Evolutionary conservation across 164 flowering plant species (phyloP), one percentile per base, ranked within the genome.

Genomic region (Litsea cubeba): DNA sequence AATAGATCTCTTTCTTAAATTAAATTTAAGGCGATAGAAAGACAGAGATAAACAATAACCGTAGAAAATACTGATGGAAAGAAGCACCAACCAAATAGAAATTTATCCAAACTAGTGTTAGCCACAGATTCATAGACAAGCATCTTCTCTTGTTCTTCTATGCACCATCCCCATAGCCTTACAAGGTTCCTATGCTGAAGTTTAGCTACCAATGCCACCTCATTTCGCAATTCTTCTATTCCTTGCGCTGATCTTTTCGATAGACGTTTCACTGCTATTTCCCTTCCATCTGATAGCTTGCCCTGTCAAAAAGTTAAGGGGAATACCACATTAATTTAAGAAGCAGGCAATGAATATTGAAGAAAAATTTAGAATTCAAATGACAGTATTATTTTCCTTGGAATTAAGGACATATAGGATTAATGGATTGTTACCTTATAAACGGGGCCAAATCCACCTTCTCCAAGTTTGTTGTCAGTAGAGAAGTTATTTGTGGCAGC

Each of bases 131-230:
- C 83, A 54, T 81, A 83, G 3, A 83, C 72, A 22, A 83, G 82
- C 30, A 83, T 28, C 57, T 65, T 73, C 30, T 83, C 85, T 35
- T 69, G 62, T 25, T 62, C 73, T 35, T 72, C 78, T 20, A 82
- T 23, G 75, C 76, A 57, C 30, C 77, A 82, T 8, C 82, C 82
- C 23, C 79, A 69, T 32, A 83, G 75, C 71, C 80, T 76, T 23
- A 79, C 83, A 24, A 83, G 72, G 70, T 83, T 83, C 30, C 82
- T 62, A 65, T 81, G 85, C 50, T 79, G 77, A 58, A 80, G 75
- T 65, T 50, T 80, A 4, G 82, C 79, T 15, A 80, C 35, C 58
- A 76, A 65, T 0, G 54, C 0, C 15, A 60, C 74, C 69, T 79
- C 82, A 62, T 73, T 79, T 73, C 66, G 26, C 20, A 79, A 74